These are phyloP conservation scores for Pythium dissotocum DNA, from an alignment of 352 stramenopile genomes.

Conservation along the genomic window DNA sequence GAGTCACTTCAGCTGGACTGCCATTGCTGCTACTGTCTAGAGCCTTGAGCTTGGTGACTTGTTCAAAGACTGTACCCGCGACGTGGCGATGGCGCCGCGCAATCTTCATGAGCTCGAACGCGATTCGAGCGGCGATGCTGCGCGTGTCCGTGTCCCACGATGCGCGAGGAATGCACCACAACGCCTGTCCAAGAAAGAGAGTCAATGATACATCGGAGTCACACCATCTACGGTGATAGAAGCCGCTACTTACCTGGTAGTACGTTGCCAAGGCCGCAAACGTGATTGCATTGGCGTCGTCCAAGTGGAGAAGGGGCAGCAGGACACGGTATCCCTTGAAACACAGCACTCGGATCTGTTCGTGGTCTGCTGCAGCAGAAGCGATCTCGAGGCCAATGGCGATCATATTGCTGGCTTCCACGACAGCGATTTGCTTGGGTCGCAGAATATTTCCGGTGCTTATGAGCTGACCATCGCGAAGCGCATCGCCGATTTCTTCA, in stretches of 20 bases:
- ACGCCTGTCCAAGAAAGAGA: conserved; percentile 11
- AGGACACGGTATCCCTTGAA: conserved; percentile 74
- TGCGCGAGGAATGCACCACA: conserved; percentile 27
- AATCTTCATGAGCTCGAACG: conserved; percentile 65
- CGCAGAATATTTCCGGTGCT: conserved; percentile 33
- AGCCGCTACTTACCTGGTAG: conserved; percentile 40
- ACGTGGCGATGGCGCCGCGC: conserved; percentile 29
- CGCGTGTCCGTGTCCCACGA: conserved; percentile 54
- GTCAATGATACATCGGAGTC: not conserved
- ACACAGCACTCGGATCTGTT: conserved; percentile 48
- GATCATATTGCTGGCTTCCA: conserved; percentile 53
- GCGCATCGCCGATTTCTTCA: conserved; percentile 42
- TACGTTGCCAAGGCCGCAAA: conserved; percentile 58
- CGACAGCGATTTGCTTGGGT: conserved; percentile 34
- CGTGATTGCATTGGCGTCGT: conserved; percentile 38
- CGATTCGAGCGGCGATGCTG: conserved; percentile 49
- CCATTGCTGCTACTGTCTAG: not conserved
- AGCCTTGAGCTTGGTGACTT: conserved; percentile 18
- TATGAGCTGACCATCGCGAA: conserved; percentile 39
- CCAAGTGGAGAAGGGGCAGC: conserved; percentile 65
- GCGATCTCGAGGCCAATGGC: conserved; percentile 68
- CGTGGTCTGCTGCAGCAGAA: conserved; percentile 43
- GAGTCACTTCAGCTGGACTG: not conserved
- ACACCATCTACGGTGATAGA: too few species aligned
- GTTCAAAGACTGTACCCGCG: conserved; percentile 12